Evolutionary conservation across 176 grass and related monocot species (phyloP).

Genomic region (Saccharum officinarum): DNA sequence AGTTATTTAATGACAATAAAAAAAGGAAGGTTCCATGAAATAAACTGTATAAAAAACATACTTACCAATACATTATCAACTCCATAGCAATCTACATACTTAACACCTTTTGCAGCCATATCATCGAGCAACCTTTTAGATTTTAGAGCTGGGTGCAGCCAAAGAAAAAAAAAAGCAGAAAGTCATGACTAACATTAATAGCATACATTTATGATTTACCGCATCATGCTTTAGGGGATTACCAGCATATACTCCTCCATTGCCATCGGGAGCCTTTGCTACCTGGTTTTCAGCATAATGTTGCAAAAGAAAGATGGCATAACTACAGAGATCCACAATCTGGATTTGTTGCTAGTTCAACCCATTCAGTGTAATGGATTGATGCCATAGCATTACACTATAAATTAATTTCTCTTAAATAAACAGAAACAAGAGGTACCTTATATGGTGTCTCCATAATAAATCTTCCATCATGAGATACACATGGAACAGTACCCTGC

Average conservation of each 20-base stretch:
- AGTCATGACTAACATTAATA: not conserved
- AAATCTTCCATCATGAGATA: constrained; percentile 82
- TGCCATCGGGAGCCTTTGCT: constrained; percentile 83
- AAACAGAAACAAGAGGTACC: constrained; percentile 34
- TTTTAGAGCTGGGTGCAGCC: constrained; percentile 55
- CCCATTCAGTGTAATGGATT: constrained; percentile 8
- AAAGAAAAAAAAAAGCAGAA: constrained; percentile 10
- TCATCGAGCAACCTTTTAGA: constrained; percentile 72
- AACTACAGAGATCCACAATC: constrained; percentile 1
- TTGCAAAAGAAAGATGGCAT: constrained; percentile 33
- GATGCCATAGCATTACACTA: not conserved
- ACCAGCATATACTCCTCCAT: constrained; percentile 83
- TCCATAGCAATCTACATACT: constrained; percentile 82
- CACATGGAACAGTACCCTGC: constrained; percentile 92
- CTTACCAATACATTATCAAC: constrained; percentile 88
- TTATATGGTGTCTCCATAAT: constrained; percentile 90
- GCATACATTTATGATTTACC: not conserved
- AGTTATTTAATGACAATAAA: constrained; percentile 40
- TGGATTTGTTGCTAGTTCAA: not conserved
- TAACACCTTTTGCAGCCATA: constrained; percentile 78
- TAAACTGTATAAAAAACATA: not conserved
- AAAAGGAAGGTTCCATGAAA: constrained; percentile 13
- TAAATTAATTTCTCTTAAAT: not conserved
- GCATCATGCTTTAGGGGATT: constrained; percentile 28
- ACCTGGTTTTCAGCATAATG: constrained; percentile 56